Conservation (phyloP, 371 early-diverging fungal genomes). For the Cokeromyces recurvatus region DNA sequence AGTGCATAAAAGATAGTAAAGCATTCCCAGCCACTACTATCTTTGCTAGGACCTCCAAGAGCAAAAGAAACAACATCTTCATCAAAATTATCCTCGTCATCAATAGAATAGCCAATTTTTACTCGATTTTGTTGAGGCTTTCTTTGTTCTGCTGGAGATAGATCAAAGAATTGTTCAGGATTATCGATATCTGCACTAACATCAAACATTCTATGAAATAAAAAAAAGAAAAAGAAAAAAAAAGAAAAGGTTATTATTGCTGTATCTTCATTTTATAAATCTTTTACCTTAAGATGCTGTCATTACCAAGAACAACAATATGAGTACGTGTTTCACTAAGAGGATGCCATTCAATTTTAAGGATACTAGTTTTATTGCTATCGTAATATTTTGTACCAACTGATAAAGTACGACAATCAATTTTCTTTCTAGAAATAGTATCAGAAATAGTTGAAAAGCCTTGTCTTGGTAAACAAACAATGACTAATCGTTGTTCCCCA, state of each 20-base stretch:
- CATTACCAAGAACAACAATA: slow-evolving; percentile 30
- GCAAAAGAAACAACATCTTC: slow-evolving; percentile 43
- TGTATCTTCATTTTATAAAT: no score
- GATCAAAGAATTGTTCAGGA: slow-evolving; percentile 42
- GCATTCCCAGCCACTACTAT: slow-evolving; percentile 36
- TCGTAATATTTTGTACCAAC: slow-evolving; percentile 18
- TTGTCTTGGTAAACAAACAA: slow-evolving; percentile 32
- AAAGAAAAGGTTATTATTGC: no score
- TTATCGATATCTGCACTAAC: slow-evolving; percentile 29
- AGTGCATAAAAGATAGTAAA: slow-evolving; percentile 40
- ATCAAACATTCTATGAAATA: slow-evolving; percentile 35
- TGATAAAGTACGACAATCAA: slow-evolving; percentile 26
- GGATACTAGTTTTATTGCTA: slow-evolving; percentile 3
- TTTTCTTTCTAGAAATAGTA: slow-evolving; percentile 5
- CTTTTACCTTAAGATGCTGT: slow-evolving; percentile 30
- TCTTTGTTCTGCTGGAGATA: slow-evolving; percentile 22
- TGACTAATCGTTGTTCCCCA: slow-evolving; percentile 19
- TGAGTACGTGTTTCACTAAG: slow-evolving; percentile 40
- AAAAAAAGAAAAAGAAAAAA: neutral
- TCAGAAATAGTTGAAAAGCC: slow-evolving; percentile 11
- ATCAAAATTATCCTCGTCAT: slow-evolving; percentile 30
- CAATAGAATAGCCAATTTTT: slow-evolving; percentile 15
- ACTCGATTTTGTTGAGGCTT: neutral
- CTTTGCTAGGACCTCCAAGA: slow-evolving; percentile 28
- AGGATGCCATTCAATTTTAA: slow-evolving; percentile 41